A percentile compares a stretch with the other conserved stretches of the same genome.
Conservation (phyloP, 176 grass and related monocot genomes). For the Oryza glumipatula region DNA sequence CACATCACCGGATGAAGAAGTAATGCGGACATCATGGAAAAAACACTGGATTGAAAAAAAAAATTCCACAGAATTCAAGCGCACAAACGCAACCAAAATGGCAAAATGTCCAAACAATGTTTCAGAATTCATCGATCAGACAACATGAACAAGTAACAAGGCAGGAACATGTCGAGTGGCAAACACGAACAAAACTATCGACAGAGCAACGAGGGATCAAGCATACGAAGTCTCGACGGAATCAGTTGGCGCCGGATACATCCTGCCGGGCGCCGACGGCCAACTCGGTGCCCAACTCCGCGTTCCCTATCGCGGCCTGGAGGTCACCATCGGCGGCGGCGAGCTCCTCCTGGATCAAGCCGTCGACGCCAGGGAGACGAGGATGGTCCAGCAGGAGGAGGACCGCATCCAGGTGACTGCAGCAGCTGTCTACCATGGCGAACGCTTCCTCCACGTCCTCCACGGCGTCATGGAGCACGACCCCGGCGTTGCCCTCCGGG, state of each 20-base stretch:
- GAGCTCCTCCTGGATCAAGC: background rate
- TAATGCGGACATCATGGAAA: too few relatives aligned
- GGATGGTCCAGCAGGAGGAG: background rate
- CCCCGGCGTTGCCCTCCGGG: background rate
- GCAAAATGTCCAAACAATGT: too few relatives aligned
- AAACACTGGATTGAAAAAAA: too few relatives aligned
- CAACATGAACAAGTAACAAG: background rate
- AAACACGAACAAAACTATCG: background rate
- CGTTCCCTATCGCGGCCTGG: background rate
- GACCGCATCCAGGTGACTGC: background rate
- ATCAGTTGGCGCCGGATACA: background rate
- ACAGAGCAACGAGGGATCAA: background rate
- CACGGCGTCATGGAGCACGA: background rate
- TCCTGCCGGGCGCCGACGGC: background rate
- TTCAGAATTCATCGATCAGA: too few relatives aligned
- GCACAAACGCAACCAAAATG: background rate
- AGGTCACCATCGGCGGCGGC: background rate
- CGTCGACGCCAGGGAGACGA: background rate
- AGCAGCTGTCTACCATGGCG: background rate
- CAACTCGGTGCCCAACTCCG: background rate
- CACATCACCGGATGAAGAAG: too few relatives aligned
- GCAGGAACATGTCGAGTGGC: background rate
- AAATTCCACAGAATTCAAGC: background rate
- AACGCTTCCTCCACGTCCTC: background rate
- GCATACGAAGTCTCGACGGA: background rate